These are phyloP conservation scores for Nematodospora valgi DNA, from an alignment of 805 yeast genomes.

Conservation along the genomic window DNA sequence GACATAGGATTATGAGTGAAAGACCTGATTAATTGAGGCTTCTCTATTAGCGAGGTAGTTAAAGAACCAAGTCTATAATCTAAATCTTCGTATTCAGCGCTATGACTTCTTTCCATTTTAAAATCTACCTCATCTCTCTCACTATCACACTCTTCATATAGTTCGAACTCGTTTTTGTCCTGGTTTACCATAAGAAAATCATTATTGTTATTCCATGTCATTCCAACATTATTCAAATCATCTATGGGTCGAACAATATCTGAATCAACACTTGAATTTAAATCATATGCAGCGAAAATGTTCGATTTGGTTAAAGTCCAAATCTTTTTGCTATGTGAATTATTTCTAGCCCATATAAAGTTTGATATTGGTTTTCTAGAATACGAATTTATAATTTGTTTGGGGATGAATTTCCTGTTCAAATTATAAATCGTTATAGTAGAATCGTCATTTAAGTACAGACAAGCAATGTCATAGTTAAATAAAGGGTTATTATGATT, in stretches of 20 bases:
- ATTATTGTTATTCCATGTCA: constrained; percentile 58
- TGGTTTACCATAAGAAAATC: constrained; percentile 54
- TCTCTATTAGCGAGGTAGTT: constrained; percentile 17
- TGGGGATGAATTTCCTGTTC: constrained; percentile 70
- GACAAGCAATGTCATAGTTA: constrained; percentile 69
- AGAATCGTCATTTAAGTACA: constrained; percentile 70
- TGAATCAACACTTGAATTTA: constrained; percentile 18
- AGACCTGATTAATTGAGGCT: constrained; percentile 18
- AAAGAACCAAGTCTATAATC: constrained; percentile 8
- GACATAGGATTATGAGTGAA: constrained; percentile 15
- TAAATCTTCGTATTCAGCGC: constrained; percentile 5
- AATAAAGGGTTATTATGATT: constrained; percentile 28
- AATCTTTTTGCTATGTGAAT: constrained; percentile 19
- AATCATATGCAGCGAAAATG: constrained; percentile 32
- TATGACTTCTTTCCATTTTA: constrained; percentile 5
- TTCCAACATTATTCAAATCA: constrained; percentile 47
- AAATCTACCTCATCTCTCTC: constrained; percentile 10
- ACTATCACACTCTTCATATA: constrained; percentile 9
- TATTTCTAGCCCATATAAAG: constrained; percentile 38
- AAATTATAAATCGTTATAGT: constrained; percentile 68
- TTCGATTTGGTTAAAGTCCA: constrained; percentile 43
- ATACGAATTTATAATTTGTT: constrained; percentile 55
- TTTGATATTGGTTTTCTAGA: constrained; percentile 41
- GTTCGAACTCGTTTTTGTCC: constrained; percentile 40
- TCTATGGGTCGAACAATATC: constrained; percentile 39